Conservation (phyloP, 2,329 filamentous ascomycete species). For the Microsporum canis region DNA sequence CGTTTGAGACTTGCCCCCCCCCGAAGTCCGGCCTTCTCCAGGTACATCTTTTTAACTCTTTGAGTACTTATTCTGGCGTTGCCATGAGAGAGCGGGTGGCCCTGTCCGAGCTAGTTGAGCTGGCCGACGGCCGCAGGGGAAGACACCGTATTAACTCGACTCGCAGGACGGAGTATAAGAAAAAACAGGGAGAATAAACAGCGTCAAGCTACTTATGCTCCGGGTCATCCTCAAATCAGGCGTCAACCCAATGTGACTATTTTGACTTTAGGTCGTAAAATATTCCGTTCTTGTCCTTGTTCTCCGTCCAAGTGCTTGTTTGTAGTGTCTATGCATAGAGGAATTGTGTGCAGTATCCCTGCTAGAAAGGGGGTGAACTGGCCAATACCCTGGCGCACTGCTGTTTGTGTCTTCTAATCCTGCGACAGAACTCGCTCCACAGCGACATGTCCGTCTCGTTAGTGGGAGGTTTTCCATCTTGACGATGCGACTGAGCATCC, state of each 20-base stretch:
- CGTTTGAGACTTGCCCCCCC: not conserved
- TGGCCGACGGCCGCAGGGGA: too few relatives aligned
- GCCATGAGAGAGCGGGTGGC: too few relatives aligned
- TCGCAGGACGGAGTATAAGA: not conserved
- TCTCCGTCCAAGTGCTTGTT: not conserved
- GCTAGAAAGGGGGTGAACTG: not conserved
- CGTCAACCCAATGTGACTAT: not conserved
- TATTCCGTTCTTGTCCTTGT: not conserved
- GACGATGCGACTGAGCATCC: not conserved
- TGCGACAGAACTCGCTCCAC: not conserved
- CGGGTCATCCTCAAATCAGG: not conserved
- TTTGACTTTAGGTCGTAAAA: slow-evolving; percentile 3
- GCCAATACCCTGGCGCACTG: not conserved
- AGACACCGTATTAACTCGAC: not conserved
- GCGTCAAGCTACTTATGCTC: not conserved
- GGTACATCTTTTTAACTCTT: not conserved
- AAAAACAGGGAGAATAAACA: not conserved
- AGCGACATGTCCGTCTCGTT: not conserved
- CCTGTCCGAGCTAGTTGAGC: too few relatives aligned
- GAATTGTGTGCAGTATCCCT: not conserved
- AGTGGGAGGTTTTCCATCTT: not conserved
- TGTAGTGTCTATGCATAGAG: not conserved
- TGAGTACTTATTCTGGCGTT: not conserved
- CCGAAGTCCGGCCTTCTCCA: not conserved
- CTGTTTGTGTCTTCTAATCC: not conserved